Evolutionary conservation across 352 stramenopile species (phyloP).

Genomic region (Globisporangium iwayamae): DNA sequence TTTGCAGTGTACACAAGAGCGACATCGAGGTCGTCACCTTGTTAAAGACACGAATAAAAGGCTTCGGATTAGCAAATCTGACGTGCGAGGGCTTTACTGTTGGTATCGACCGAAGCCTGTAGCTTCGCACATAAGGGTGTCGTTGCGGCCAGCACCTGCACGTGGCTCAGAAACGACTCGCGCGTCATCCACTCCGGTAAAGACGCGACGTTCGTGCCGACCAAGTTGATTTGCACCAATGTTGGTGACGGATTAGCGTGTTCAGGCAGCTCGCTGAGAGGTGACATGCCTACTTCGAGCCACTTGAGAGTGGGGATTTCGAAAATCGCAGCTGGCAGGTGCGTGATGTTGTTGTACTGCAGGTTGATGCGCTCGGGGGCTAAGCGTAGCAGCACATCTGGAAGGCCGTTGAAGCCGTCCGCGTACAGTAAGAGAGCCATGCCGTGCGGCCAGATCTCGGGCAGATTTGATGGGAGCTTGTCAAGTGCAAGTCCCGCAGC

Average conservation of each 20-base stretch:
- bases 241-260: neutral
- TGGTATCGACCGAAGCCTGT: neutral
- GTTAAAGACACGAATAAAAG: neutral
- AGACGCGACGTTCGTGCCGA: slow-evolving; percentile 8
- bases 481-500: neutral
- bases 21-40: no score
- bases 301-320: slow-evolving; percentile 6
- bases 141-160: neutral
- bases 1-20: no score
- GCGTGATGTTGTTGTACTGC: neutral
- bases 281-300: slow-evolving; percentile 3
- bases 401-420: neutral
- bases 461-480: slow-evolving; percentile 17
- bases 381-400: slow-evolving; percentile 7
- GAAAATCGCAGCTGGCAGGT: slow-evolving; percentile 2
- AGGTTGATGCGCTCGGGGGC: neutral
- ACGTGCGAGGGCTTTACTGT: neutral
- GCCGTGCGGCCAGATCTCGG: slow-evolving; percentile 13
- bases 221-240: slow-evolving; percentile 10
- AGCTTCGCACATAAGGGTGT: slow-evolving; percentile 3
- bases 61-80: neutral
- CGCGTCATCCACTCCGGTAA: slow-evolving; percentile 8
- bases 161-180: neutral
- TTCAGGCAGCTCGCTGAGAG: slow-evolving; percentile 2
- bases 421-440: neutral